Conservation (phyloP, 805 yeast genomes). For the Yarrowia bubula region DNA sequence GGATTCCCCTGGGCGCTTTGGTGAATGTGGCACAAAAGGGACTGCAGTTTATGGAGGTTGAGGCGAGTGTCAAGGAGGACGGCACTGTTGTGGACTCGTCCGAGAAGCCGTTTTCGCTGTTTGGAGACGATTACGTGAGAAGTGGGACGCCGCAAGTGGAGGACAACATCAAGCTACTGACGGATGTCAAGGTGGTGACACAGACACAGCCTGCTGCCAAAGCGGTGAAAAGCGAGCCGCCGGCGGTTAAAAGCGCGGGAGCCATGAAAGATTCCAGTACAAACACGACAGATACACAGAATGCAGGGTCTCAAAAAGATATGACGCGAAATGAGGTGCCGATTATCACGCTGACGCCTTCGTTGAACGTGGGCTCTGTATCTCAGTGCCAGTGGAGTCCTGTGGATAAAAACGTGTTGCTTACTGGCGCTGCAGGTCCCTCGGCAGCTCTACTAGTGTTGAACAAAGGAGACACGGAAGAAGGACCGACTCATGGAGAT, state of each 20-base stretch:
- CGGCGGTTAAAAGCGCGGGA: background rate
- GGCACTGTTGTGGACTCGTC: slow-evolving; percentile 39
- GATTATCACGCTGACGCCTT: slow-evolving; percentile 4
- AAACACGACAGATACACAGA: background rate
- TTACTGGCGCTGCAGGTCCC: slow-evolving; percentile 6
- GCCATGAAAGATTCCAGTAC: background rate
- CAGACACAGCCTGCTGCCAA: too few species aligned
- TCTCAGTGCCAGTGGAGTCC: slow-evolving; percentile 14
- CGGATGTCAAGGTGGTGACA: too few species aligned
- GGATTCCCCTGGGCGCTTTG: slow-evolving; percentile 74
- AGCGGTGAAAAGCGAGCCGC: background rate
- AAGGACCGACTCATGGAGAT: background rate
- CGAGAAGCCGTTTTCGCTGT: slow-evolving; percentile 29
- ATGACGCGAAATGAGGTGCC: slow-evolving; percentile 14
- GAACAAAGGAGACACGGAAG: background rate
- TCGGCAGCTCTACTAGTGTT: background rate
- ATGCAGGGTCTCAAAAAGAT: slow-evolving; percentile 4
- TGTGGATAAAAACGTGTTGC: background rate
- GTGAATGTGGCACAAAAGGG: slow-evolving; percentile 86
- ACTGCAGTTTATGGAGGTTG: slow-evolving; percentile 69
- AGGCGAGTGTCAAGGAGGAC: slow-evolving; percentile 49
- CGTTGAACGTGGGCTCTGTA: background rate
- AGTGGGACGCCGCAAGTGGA: slow-evolving; percentile 15
- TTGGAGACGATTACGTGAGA: slow-evolving; percentile 31
- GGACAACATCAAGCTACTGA: background rate